These are phyloP conservation scores for Saccharomycopsis vini DNA, from an alignment of 805 yeast species.

Conservation along the genomic window DNA sequence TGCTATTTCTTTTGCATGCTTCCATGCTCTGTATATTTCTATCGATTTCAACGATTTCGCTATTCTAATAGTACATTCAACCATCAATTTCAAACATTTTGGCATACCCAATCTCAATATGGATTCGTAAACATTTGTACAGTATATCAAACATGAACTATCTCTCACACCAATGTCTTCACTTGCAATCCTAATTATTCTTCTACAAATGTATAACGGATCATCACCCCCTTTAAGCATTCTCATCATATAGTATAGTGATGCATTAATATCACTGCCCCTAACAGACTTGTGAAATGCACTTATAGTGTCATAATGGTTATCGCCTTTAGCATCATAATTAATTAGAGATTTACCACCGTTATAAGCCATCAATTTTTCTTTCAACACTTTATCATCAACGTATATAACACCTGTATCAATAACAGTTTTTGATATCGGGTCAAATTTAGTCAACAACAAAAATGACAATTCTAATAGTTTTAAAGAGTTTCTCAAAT, in stretches of 20 bases:
- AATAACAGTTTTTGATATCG: slow-evolving; percentile 5
- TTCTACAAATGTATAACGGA: slow-evolving; percentile 77
- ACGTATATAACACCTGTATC: background rate
- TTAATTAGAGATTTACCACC: slow-evolving; percentile 28
- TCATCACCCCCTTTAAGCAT: slow-evolving; percentile 95
- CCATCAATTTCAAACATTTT: slow-evolving; percentile 81
- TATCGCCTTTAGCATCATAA: slow-evolving; percentile 84
- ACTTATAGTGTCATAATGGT: slow-evolving; percentile 89
- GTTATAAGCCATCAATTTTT: background rate
- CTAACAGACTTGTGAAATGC: slow-evolving; percentile 92
- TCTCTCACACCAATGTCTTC: slow-evolving; percentile 90
- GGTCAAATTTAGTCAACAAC: slow-evolving; percentile 33
- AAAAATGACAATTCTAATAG: slow-evolving; percentile 60
- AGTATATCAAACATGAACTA: slow-evolving; percentile 76
- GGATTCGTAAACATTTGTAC: slow-evolving; percentile 77
- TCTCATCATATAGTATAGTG: slow-evolving; percentile 74
- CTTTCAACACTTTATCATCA: slow-evolving; percentile 28
- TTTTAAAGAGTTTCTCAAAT: slow-evolving; percentile 77
- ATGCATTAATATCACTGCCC: slow-evolving; percentile 85
- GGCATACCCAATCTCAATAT: slow-evolving; percentile 90
- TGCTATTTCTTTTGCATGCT: slow-evolving; percentile 24
- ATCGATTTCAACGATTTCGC: slow-evolving; percentile 84
- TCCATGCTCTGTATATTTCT: slow-evolving; percentile 74
- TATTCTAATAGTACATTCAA: slow-evolving; percentile 87
- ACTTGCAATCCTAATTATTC: slow-evolving; percentile 91